Evolutionary conservation across 768 basidiomycete species (phyloP), one percentile per base, ranked within the genome.

Genomic region (Rhodotorula babjevae): DNA sequence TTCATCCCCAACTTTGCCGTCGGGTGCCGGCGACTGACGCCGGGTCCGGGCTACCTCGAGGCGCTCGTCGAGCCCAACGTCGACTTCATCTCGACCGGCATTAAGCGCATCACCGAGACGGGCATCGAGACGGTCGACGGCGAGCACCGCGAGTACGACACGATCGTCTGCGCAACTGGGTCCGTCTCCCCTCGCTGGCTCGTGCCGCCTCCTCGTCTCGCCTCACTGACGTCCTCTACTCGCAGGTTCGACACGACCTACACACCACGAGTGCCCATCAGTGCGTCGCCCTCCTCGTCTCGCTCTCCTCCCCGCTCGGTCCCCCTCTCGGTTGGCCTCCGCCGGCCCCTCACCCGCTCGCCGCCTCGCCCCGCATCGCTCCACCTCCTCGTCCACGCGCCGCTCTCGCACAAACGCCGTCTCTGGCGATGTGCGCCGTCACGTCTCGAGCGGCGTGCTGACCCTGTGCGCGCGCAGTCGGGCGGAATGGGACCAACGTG

Each of bases 1-100:
- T 47, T 61, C n/a, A 61, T 70, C 87, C 88, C 21, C 81, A 85
- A 23, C 59, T 89, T 88, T 74, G 81, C 84, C 11, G 84, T 87
- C 25, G 84, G 82, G 10, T 89, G 87, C 79, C 83, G 87, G 40
- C 83, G 88, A n/a, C 79, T 88, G 61, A 89, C 88, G 0, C 87
- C 87, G 3, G 88, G 87, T 0, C 87, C 87, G 18, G 87, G 88
- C 12, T 89, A 87, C 77, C 83, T 89, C 46, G 87, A 89, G 74
- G 86, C 88, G 0, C 80, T 89, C 4, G 86, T 85, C 69, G 83
- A 85, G 80, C 85, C 86, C 72, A 88, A 89, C 76, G 88, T 73
- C 59, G 72, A 67, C 55, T 71, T 73, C 15, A 29, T 77, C 58
- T 61, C 62, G 42, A 8, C 31, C 1, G 61, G 80, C 15, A 89